Evolutionary conservation across 2,329 filamentous ascomycete species (phyloP), one percentile per base, ranked within the genome.

Genomic region (Aspergillus hiratsukae): DNA sequence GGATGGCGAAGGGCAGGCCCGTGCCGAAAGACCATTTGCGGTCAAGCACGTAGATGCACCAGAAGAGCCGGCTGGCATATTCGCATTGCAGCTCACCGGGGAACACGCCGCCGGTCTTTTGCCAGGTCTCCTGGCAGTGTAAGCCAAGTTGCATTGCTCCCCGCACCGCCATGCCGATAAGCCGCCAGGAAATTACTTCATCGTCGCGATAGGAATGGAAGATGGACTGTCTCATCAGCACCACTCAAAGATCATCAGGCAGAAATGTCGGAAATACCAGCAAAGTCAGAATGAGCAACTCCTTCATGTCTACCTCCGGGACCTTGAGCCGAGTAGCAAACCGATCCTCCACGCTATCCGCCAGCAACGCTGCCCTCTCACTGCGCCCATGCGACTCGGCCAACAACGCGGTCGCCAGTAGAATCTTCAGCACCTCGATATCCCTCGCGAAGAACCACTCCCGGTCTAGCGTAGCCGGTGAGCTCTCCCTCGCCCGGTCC

Each of bases 321-420:
- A 73, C 60, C 48, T 73, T 73, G 19, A 72, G 51, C 3, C 70
- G 61, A 19, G 57, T 62, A 3, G 69, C 69, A 56, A 73, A 73
- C 11, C 63, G 68, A 54, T 73, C 66, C 52, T 73, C 70, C 2
- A 72, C 71, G 52, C 67, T 71, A 56, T 72, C 65, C 7, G 70
- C 70, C 49, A 72, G 52, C 35, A 67, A 56, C 1, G 68, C 70
- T 2, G 70, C 71, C 17, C 64, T 81, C 43, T 88, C 83, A 69
- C 89, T 93, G 58, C 88, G 85, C 0, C 91, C 91, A 62, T 87
- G 84, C 6, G 86, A 87, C 69, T 95, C 90, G 3, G 90, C 83
- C 1, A 87, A 81, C 57, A 94, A 74, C 0, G 87, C 88, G 59
- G 83, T 88, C 59, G 90, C 91, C 66, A 96, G 78, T 2, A 96